Percentiles rank a stretch among this genome's conserved stretches.
Conservation (phyloP, 495 filamentous ascomycete species). For the Viridothelium virens region DNA sequence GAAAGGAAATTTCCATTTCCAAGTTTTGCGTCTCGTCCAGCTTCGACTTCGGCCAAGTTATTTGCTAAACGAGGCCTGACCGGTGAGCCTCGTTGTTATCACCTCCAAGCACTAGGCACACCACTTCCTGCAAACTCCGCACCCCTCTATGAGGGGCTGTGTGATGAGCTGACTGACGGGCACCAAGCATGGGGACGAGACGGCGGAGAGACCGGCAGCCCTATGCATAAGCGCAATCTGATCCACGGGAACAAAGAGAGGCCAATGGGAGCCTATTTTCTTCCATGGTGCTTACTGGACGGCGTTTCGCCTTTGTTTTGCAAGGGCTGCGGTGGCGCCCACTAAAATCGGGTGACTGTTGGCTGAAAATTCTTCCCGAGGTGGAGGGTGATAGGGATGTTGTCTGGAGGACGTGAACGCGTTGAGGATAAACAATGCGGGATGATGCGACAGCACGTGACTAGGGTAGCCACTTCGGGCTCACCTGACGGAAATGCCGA, state of each 20-base stretch:
- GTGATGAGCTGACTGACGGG: neutral
- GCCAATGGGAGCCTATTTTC: neutral
- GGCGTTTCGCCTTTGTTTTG: conserved; percentile 11
- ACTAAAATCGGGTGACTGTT: neutral
- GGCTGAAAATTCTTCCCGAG: neutral
- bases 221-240: neutral
- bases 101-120: neutral
- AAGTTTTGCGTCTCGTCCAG: neutral
- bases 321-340: conserved; percentile 2
- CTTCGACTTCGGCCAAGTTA: conserved; percentile 6
- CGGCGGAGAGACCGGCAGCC: conserved; percentile 6
- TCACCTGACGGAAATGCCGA: neutral
- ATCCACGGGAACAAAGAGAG: neutral
- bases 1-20: conserved; percentile 7
- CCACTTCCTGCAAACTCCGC: neutral
- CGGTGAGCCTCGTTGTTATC: neutral
- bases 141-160: neutral
- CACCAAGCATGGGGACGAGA: conserved; percentile 5
- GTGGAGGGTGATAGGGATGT: neutral
- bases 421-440: neutral
- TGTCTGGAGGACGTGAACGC: neutral
- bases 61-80: neutral
- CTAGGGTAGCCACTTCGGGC: neutral
- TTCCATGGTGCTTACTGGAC: neutral
- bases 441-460: conserved; percentile 1